phyloP scores from a whole-genome alignment of 2,329 filamentous ascomycete species.

The Chalara sp. region DNA sequence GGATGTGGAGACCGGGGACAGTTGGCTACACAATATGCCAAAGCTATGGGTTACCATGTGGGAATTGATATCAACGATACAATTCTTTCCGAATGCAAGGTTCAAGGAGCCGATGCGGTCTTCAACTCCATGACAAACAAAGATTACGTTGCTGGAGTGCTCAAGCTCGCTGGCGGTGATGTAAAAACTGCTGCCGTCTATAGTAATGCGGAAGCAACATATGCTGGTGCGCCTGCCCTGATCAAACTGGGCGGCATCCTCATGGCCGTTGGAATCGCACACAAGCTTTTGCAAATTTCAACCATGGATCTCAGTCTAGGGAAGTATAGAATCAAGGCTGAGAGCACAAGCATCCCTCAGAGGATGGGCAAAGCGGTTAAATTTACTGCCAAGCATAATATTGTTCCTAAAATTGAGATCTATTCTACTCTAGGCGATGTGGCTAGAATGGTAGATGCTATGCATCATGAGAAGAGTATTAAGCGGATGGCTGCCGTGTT shows the following conservation, averaged over 20 bases:
- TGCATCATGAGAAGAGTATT: conserved; percentile 6
- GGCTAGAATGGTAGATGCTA: conserved; percentile 10
- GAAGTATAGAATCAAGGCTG: conserved; percentile 8
- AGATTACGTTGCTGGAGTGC: conserved; percentile 15
- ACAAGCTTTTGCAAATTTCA: conserved; percentile 5
- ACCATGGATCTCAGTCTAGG: conserved; percentile 7
- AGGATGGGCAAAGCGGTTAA: conserved; percentile 8
- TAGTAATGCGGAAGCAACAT: conserved; percentile 30
- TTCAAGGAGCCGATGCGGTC: conserved; percentile 7
- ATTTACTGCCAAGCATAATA: conserved; percentile 13
- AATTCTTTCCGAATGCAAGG: conserved; percentile 8
- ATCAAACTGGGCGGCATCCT: conserved; percentile 19
- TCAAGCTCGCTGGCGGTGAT: conserved; percentile 8
- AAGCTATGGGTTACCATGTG: conserved; percentile 9
- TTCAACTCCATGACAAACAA: conserved; percentile 16
- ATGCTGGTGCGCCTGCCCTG: conserved; percentile 29
- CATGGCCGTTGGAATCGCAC: conserved; percentile 12
- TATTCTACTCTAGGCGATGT: conserved; percentile 13
- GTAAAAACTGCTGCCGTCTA: conserved; percentile 9
- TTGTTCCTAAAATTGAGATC: conserved; percentile 9
- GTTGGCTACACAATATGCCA: conserved; percentile 13
- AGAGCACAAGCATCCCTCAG: conserved; percentile 7
- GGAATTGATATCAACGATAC: conserved; percentile 12
- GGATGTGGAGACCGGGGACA: conserved; percentile 15
- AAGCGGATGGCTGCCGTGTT: conserved; percentile 11